Evolutionary conservation across 2,329 filamentous ascomycete genomes (phyloP), one percentile per base, ranked within the genome.

Genomic region (Chrysoporthe austroafricana): DNA sequence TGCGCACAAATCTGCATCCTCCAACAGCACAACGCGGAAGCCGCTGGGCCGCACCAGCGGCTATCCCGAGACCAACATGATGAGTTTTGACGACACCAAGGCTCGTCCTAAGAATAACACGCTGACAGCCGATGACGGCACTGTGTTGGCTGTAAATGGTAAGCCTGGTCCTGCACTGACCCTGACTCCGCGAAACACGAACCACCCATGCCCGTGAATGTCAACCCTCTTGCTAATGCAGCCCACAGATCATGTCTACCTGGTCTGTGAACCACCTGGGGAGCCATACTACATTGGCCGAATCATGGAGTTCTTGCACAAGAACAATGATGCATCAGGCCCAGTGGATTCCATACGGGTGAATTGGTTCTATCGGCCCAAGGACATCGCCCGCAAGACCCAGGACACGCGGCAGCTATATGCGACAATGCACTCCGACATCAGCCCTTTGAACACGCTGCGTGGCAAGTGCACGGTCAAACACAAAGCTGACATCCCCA

Each of bases 361-460:
- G 76, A 99, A 99, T 81, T 99, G 96, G 96, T 97, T 95, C 80
- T 98, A 98, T 79, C 90, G 96, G 52, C 95, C 96, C 66, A 94
- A 96, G 79, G 96, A 99, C 80, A 97, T 98, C 76, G 92, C 93
- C 73, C 92, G 94, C 73, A 96, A 94, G 81, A 91, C 92, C 73
- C 91, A 92, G 77, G 96, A 99, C 83, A 95, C 92, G 69, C 91
- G 96, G 70, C 85, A 95, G 74, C 89, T 99, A 63, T 97, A 95
- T 80, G 95, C 94, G 70, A 97, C 96, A 42, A 99, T 99, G 96
- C 96, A 99, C 80, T 98, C 96, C 36, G 96, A 99, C 82, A 91
- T 94, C 70, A 97, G 93, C 77, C 96, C 96, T 67, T 85, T 99
- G 74, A 94, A 94, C 62, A 93, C 96, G 58, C 84, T 99, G 73